Evolutionary conservation across 73 alveolate genomes (phyloP), one percentile per base, ranked within the genome.

Genomic region (Paramecium sexaurelia): DNA sequence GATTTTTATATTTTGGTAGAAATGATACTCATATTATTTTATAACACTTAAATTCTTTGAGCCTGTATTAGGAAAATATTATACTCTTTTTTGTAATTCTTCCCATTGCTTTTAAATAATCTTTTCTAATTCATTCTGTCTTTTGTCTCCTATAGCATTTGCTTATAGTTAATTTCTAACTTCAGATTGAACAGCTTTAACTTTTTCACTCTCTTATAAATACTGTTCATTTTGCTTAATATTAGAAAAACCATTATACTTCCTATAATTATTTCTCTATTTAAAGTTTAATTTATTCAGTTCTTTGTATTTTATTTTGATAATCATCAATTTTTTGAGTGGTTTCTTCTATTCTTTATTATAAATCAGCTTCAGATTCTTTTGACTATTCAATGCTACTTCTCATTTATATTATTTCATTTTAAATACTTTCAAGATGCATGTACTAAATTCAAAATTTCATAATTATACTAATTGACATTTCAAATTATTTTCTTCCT

Each of bases 401-500:
- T 35, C 20, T 35, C 87, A 73, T 73, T 73, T 73, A 10, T 13
- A 35, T 24, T 0, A 73, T 73, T 73, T 73, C 87, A 32, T 27
- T 32, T 35, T 73, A 37, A 13, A 73, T 73, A 73, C 61, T 17
- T 35, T 73, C 87, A 27, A 73, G 55, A 37, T 73, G 67, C 55
- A 35, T 32, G 39, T 73, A 73, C 67, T 51, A 51, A 51, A 51
- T 51, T 51, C 17, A 51, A n/a, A 51, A 51, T 51, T n/a, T 0
- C 27, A 1, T 51, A 17, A 3, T 1, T 51, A 15, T 51, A 51
- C 67, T 37, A 73, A 37, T 41, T 73, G 45, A 73, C 57, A 33
- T 73, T 73, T 73, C 33, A 73, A 37, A 73, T 73, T 73, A 32
- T 35, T 37, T 73, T 73, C 87, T 37, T 73, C 87, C 5, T 73